Conservation (phyloP, 192 early-diverging fungal species). For the Coemansia aciculifera region DNA sequence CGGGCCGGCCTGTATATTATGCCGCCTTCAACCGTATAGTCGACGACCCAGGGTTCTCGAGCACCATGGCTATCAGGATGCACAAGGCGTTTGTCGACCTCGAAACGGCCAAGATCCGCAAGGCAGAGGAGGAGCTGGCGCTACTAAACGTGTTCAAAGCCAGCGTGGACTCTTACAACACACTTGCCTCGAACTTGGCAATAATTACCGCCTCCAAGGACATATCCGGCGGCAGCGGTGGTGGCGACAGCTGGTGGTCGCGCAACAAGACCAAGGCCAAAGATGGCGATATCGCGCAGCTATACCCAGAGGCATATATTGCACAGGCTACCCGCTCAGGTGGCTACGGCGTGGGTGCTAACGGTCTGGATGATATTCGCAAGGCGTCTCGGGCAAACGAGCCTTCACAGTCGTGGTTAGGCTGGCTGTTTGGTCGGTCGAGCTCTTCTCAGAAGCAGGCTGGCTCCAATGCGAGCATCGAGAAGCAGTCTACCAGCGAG, state of each 20-base stretch:
- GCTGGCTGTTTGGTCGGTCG: slow-evolving; percentile 56
- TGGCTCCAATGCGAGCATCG: neutral
- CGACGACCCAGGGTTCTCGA: slow-evolving; percentile 68
- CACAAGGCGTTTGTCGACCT: slow-evolving; percentile 60
- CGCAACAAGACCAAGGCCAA: slow-evolving; percentile 2
- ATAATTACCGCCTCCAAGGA: slow-evolving; percentile 33
- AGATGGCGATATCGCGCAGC: neutral
- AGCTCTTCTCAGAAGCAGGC: slow-evolving; percentile 3
- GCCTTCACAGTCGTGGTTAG: slow-evolving; percentile 31
- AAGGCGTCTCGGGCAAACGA: neutral
- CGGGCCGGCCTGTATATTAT: slow-evolving; percentile 81
- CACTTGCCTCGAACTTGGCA: slow-evolving; percentile 36
- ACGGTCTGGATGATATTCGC: neutral
- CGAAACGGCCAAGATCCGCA: slow-evolving; percentile 61
- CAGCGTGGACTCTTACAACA: slow-evolving; percentile 30
- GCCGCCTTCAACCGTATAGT: slow-evolving; percentile 78
- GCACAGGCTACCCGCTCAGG: slow-evolving; percentile 51
- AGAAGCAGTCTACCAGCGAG: neutral
- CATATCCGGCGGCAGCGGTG: neutral
- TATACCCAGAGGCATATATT: slow-evolving; percentile 39
- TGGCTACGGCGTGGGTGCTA: neutral
- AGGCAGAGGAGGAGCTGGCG: slow-evolving; percentile 64
- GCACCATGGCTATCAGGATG: slow-evolving; percentile 77
- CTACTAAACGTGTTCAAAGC: slow-evolving; percentile 54
- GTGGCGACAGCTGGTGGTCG: neutral